Conservation (phyloP, 1,284 basidiomycete genomes). For the Apiotrichum domesticum region DNA sequence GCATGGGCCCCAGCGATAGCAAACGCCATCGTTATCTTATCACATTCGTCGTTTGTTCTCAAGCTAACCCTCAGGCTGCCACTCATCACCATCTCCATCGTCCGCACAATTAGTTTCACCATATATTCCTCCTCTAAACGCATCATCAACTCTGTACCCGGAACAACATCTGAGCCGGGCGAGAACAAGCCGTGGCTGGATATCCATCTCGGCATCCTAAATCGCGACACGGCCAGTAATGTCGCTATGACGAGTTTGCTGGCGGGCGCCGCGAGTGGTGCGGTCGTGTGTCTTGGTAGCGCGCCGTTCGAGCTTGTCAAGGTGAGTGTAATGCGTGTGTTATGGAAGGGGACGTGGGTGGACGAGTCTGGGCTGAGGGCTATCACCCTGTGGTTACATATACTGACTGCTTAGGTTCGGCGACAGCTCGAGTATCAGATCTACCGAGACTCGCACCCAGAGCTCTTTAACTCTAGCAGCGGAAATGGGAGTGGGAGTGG, state of each 20-base stretch:
- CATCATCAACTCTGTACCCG: constrained; percentile 54
- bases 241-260: constrained; percentile 56
- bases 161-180: not conserved
- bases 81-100: constrained; percentile 91
- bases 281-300: constrained; percentile 51
- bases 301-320: constrained; percentile 95
- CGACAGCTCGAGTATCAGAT: constrained; percentile 92
- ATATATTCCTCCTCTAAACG: constrained; percentile 89
- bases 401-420: constrained; percentile 56
- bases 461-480: constrained; percentile 11
- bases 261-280: constrained; percentile 44
- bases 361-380: too few relatives aligned
- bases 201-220: constrained; percentile 31
- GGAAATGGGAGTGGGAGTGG: too few relatives aligned
- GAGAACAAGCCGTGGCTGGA: constrained; percentile 30
- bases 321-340: constrained; percentile 50
- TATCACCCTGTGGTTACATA: too few relatives aligned
- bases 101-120: constrained; percentile 83
- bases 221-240: constrained; percentile 52
- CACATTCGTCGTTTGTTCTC: too few relatives aligned
- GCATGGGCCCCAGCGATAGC: not conserved
- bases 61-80: constrained; percentile 60
- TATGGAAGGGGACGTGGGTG: too few relatives aligned
- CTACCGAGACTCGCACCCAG: constrained; percentile 39
- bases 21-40: too few relatives aligned